Conservation (phyloP, 306 rosid genomes). For the Aeschynomene evenia region DNA sequence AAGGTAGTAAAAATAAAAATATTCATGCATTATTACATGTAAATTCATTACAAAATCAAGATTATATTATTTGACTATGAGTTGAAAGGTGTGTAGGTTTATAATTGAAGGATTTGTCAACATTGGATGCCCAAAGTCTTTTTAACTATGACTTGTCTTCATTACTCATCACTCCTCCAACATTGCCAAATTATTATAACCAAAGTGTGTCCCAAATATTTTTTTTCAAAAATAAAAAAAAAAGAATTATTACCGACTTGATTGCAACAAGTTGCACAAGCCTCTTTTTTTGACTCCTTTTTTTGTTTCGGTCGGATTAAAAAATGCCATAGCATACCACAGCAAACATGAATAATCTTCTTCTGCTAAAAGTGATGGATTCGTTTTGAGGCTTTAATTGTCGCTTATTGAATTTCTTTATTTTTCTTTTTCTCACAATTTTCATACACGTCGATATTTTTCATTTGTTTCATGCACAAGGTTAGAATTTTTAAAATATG, state of each 20-base stretch:
- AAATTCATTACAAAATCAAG: no score
- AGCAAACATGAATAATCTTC: neutral
- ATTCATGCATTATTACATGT: no score
- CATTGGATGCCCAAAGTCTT: slow-evolving; percentile 29
- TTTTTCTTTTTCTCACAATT: neutral
- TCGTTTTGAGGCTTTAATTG: neutral
- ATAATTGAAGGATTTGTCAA: slow-evolving; percentile 10
- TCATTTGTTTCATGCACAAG: neutral
- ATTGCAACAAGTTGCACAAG: neutral
- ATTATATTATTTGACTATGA: no score
- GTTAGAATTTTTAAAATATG: neutral
- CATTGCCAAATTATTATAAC: neutral
- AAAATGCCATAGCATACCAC: neutral
- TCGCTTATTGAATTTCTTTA: neutral
- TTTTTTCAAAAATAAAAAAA: neutral
- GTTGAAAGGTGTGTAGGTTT: neutral
- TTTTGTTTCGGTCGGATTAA: neutral
- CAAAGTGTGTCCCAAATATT: neutral
- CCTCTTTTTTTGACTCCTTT: slow-evolving; percentile 31
- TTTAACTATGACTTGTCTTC: neutral
- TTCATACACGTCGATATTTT: neutral
- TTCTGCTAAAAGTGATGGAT: neutral
- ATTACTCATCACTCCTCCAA: neutral
- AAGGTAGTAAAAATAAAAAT: no score
- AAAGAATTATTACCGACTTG: neutral